Conservation (phyloP, 352 stramenopile species). For the Phytophthora cactorum region DNA sequence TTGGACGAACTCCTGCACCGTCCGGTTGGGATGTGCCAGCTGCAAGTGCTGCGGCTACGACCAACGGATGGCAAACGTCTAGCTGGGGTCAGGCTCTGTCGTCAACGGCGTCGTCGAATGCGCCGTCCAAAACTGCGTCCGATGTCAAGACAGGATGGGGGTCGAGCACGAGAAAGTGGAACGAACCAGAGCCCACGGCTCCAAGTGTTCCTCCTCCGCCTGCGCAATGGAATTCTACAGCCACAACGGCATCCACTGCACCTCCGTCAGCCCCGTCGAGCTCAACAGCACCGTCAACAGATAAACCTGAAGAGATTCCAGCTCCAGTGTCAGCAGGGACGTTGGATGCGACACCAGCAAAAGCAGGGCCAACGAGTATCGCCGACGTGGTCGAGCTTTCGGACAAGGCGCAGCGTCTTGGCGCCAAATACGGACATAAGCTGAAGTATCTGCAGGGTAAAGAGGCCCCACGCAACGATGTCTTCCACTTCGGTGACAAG, state of each 20-base stretch:
- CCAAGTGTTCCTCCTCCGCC: slow-evolving; percentile 2
- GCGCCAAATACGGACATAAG: slow-evolving; percentile 78
- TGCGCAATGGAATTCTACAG: slow-evolving; percentile 18
- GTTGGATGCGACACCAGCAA: slow-evolving; percentile 3
- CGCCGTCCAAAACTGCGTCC: slow-evolving; percentile 31
- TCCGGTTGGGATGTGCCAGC: slow-evolving; percentile 29
- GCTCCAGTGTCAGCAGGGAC: slow-evolving; percentile 1
- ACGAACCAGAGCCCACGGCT: slow-evolving; percentile 31
- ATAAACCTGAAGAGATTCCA: slow-evolving; percentile 19
- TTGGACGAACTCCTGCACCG: slow-evolving; percentile 30
- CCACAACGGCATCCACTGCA: neutral
- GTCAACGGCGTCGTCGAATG: slow-evolving; percentile 40
- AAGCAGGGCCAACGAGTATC: neutral
- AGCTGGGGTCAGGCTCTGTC: slow-evolving; percentile 37
- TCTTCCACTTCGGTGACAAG: slow-evolving; percentile 63
- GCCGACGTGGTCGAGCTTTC: slow-evolving; percentile 48
- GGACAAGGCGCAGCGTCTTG: slow-evolving; percentile 70
- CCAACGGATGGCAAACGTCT: slow-evolving; percentile 33
- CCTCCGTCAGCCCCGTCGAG: neutral
- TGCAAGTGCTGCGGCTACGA: slow-evolving; percentile 2
- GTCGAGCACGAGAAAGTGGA: slow-evolving; percentile 43
- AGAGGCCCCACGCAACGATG: slow-evolving; percentile 58
- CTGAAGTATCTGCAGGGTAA: slow-evolving; percentile 83
- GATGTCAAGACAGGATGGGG: slow-evolving; percentile 37
- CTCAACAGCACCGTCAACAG: slow-evolving; percentile 1